Evolutionary conservation across 441 rosid genomes (phyloP), one percentile per base, ranked within the genome.

Genomic region (Breynia disticha): DNA sequence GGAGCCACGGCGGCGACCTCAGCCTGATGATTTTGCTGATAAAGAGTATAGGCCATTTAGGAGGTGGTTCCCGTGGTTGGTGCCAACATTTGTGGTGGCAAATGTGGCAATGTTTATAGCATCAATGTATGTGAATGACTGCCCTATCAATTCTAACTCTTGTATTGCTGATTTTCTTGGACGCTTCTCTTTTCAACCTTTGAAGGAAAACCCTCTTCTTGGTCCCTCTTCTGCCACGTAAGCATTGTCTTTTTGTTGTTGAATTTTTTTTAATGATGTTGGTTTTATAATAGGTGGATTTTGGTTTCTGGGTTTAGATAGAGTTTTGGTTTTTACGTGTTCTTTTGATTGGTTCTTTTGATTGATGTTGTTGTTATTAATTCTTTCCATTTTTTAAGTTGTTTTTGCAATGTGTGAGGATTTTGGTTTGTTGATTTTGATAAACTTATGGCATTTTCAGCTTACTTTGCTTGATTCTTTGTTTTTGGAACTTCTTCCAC

Each of bases 201-300:
- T 87, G 57, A 86, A 84, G 62, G 87, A 81, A 57, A 91, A 91
- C 59, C 96, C 95, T 56, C 95, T 91, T 47, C 82, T 91, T 45
- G 98, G 98, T 12, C 98, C 98, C 55, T 80, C 98, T 54, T 63
- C 95, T 48, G 1, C 59, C 10, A 73, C 96, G 98, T 91, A 58
- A 72, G 95, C 53, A 16, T 19, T 71, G 47, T 28, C n/a, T 49
- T 41, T 28, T 28, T 28, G 5, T 1, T 1, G 35, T n/a, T n/a
- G n/a, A n/a, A n/a, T n/a, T n/a, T n/a, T n/a, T n/a, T n/a, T n/a
- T n/a, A n/a, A n/a, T n/a, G n/a, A n/a, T n/a, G n/a, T n/a, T n/a
- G n/a, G n/a, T n/a, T n/a, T n/a, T n/a, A n/a, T n/a, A 8, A 12
- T 13, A 47, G 14, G 32, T 44, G 12, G 3, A 15, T 22, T 8